Base-by-base conservation (phyloP, 805 yeast species). In the Trichomonascus vanleenenianus region DNA sequence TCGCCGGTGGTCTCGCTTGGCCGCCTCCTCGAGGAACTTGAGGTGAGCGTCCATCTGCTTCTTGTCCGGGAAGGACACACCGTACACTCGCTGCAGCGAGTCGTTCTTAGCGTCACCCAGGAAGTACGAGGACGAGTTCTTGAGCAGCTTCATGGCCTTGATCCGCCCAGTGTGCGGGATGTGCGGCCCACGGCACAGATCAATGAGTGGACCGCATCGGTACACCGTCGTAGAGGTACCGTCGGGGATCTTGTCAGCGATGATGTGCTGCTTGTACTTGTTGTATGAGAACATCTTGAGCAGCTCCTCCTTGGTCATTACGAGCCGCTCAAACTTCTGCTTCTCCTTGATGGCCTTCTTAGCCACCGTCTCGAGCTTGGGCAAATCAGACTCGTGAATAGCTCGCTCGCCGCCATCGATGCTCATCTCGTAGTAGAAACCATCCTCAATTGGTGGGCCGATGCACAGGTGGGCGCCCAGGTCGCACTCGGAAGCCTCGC, bases 51-150 rank as follows among this genome's bases (percentile, higher is more conserved):
- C 91, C 95, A 93, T 85, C 58, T 79, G 76, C 68, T 88, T 87
- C 75, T 93, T 91, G 68, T 93, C 98, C 52, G 98, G 98, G 88
- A 93, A 93, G 11, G 97, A 85, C 54, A 93, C 82, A 78, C 98
- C 98, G 65, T 93, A 93, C 46, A 93, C 78, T 74, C 98, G 86
- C 72, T 93, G 98, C 67, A 93, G 75, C 16, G 97, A 88, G 66
- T 93, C 98, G 64, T 93, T 91, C 57, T 73, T 74, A 41, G 95
- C 70, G 57, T 91, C 97, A 69, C 97, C 98, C 59, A 87, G 71
- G 75, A 93, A 93, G 71, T 93, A 93, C 45, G 96, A 88, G 1
- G 97, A 83, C 14, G 97, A 91, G 75, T 89, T 91, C 72, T 93
- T 93, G 69, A 93, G 76, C 42, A 93, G 79, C 70, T 91, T 91